These are phyloP conservation scores for Piper betle DNA, from an alignment of 164 flowering plant genomes.

Conservation along the genomic window DNA sequence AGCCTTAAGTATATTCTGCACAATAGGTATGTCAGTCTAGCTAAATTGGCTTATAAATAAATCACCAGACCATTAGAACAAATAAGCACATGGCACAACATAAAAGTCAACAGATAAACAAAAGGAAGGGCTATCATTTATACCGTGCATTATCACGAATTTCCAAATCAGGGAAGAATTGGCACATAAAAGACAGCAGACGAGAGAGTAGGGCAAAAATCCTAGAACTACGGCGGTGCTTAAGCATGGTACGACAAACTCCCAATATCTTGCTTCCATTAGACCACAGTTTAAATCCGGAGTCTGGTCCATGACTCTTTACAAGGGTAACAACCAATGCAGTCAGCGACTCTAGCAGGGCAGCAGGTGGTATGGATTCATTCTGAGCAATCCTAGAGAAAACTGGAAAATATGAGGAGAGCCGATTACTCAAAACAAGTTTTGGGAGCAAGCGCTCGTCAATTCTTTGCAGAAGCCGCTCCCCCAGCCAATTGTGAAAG, in stretches of 20 bases:
- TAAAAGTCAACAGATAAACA: not conserved
- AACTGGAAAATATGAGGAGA: conserved; percentile 69
- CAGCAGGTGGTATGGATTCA: conserved; percentile 55
- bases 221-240: conserved; percentile 70
- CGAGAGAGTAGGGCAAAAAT: conserved; percentile 59
- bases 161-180: conserved; percentile 89
- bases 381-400: conserved; percentile 70
- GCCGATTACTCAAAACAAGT: conserved; percentile 32
- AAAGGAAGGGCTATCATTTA: not conserved
- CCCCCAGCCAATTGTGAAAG: conserved; percentile 75
- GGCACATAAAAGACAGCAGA: conserved; percentile 66
- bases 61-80: not conserved
- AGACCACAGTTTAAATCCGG: conserved; percentile 71
- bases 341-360: conserved; percentile 55
- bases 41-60: not conserved
- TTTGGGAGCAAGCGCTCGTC: conserved; percentile 65
- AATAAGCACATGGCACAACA: not conserved
- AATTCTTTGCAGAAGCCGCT: conserved; percentile 61
- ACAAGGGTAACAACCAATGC: conserved; percentile 48
- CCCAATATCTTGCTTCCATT: conserved; percentile 80
- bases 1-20: conserved; percentile 85
- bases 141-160: conserved; percentile 97
- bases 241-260: conserved; percentile 75
- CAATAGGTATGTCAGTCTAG: no score
- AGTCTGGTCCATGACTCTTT: conserved; percentile 62